Base-by-base conservation (phyloP, 2,329 filamentous ascomycete species). In the Truncatella angustata region DNA sequence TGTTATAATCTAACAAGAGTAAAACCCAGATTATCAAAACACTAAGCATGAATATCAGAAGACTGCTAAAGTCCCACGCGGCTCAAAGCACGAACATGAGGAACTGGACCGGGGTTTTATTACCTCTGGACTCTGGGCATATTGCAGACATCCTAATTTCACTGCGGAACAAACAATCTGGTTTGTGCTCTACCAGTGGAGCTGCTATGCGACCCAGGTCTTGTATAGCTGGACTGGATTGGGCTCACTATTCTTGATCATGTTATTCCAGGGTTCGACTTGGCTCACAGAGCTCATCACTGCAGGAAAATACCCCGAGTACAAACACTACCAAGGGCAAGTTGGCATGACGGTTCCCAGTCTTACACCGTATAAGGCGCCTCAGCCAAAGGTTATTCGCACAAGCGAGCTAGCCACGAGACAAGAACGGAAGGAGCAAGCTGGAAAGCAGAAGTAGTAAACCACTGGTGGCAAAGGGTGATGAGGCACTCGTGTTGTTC, bases 131-230 rank as follows among this genome's bases (percentile, higher is more conserved):
- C 76, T 99, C 6, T 99, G 90, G 87, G 87, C 85, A 1, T 91
- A 86, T 75, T 93, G 88, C 60, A 82, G 94, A 42, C 95, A 99
- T 69, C 94, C 94, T 44, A 99, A 99, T 70, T 99, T 97, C 65
- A 84, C 89, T 4, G 90, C 90, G 4, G 94, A 99, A 72, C 94
- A 97, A 72, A 77, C 85, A 26, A 85, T 97, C 62, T 99, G 94
- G 94, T 78, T 96, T 50, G 74, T 85, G 7, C 71, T 97, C 49
- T 97, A 97, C 70, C 82, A 90, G 63, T 99, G 93, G 94, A 84
- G 82, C 59, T 93, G 88, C 70, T 87, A 84, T 66, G 81, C 85
- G 50, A 89, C 86, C 28, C 80, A 85, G 51, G 84, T 78, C 2
- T 75, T 86, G 37, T 86, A 86, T 66, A 93, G 88, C 70, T 99